phyloP scores from a whole-genome alignment of 1,284 basidiomycete species.

The Neolentinus lepideus region DNA sequence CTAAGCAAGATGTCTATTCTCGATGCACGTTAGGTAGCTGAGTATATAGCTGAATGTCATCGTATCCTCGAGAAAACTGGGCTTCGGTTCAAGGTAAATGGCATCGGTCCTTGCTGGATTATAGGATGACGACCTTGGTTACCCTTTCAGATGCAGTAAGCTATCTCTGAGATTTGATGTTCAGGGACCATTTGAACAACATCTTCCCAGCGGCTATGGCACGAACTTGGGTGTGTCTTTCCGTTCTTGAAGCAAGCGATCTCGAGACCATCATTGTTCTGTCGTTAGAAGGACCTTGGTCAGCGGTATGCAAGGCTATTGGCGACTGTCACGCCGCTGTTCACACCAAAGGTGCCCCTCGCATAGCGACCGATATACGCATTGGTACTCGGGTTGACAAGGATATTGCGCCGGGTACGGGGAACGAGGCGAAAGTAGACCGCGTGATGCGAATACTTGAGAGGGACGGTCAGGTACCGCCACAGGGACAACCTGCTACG shows the following conservation, averaged over 20 bases:
- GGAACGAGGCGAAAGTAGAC: conserved; percentile 71
- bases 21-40: conserved; percentile 42
- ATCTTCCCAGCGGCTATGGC: conserved; percentile 67
- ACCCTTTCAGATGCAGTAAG: conserved; percentile 66
- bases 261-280: conserved; percentile 3
- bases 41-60: conserved; percentile 74
- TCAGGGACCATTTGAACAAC: conserved; percentile 7
- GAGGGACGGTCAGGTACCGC: too few relatives aligned
- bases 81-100: conserved; percentile 67
- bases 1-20: neutral
- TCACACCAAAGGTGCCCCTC: conserved; percentile 67
- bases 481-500: too few relatives aligned
- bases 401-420: conserved; percentile 53
- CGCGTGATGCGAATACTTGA: conserved; percentile 74
- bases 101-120: neutral
- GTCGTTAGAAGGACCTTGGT: conserved; percentile 77
- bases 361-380: conserved; percentile 83
- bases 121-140: conserved; percentile 6
- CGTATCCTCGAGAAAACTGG: conserved; percentile 77
- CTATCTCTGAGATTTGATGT: conserved; percentile 8
- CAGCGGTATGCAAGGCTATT: conserved; percentile 70
- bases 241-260: neutral
- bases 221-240: conserved; percentile 68
- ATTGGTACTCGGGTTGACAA: conserved; percentile 85
- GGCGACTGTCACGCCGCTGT: conserved; percentile 87